phyloP scores from a whole-genome alignment of 2,329 filamentous ascomycete genomes.

The Ascochyta viciae-villosae region DNA sequence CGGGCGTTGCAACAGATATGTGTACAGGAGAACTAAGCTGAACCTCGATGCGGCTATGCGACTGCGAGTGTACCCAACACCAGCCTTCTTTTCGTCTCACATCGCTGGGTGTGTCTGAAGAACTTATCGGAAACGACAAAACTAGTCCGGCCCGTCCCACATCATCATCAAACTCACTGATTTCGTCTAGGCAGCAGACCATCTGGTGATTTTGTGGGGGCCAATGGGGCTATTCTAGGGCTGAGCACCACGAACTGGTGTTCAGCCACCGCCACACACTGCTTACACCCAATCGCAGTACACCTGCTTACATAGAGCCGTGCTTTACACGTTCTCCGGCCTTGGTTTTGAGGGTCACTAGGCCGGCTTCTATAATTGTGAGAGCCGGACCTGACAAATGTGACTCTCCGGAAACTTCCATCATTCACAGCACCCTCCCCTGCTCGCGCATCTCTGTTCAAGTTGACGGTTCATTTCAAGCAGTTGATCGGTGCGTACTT shows the following conservation, averaged over 20 bases:
- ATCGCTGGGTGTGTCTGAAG: neutral
- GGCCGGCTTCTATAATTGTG: constrained; percentile 11
- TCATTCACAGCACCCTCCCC: neutral
- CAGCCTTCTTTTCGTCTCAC: constrained; percentile 9
- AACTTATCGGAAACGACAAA: constrained; percentile 4
- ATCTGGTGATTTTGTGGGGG: constrained; percentile 23
- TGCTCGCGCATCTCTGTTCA: neutral
- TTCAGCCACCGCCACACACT: constrained; percentile 14
- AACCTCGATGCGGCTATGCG: constrained; percentile 16
- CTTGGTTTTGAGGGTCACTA: constrained; percentile 19
- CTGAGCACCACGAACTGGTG: constrained; percentile 22
- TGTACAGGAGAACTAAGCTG: constrained; percentile 11
- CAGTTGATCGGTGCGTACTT: neutral
- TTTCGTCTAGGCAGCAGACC: constrained; percentile 13
- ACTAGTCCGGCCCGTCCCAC: constrained; percentile 6
- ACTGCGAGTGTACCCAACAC: constrained; percentile 18
- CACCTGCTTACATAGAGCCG: constrained; percentile 25
- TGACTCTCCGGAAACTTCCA: neutral
- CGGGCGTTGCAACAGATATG: neutral
- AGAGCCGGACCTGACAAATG: neutral
- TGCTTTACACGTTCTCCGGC: constrained; percentile 21
- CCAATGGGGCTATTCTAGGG: constrained; percentile 22
- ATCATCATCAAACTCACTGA: constrained; percentile 13
- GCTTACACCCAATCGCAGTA: constrained; percentile 22
- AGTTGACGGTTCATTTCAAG: neutral